Evolutionary conservation across 306 rosid species (phyloP).

Genomic region (Amphicarpaea edgeworthii): DNA sequence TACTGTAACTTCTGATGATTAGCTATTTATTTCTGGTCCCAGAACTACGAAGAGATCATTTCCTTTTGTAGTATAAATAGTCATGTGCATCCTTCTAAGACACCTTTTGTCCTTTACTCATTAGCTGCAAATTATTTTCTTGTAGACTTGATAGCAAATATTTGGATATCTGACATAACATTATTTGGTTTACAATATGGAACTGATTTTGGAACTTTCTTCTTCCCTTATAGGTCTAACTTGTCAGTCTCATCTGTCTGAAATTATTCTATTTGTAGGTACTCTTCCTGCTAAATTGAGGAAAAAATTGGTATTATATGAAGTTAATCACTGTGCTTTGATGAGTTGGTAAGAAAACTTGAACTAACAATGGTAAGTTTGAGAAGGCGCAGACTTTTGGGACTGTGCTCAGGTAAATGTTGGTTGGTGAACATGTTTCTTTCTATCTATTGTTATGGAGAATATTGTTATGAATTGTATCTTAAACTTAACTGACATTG

Average conservation of each 20-base stretch:
- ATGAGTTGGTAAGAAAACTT: constrained; percentile 46
- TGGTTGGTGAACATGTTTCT: constrained; percentile 15
- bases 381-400: constrained; percentile 95
- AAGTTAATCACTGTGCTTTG: constrained; percentile 39
- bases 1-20: constrained; percentile 38
- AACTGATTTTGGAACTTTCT: constrained; percentile 30
- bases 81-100: constrained; percentile 23
- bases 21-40: constrained; percentile 24
- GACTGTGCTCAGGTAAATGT: constrained; percentile 79
- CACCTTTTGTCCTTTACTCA: constrained; percentile 33
- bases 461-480: constrained; percentile 4
- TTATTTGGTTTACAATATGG: constrained; percentile 17
- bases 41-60: constrained; percentile 32
- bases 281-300: constrained; percentile 32
- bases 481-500: constrained; percentile 7
- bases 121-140: constrained; percentile 33
- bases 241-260: background rate
- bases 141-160: constrained; percentile 9
- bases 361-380: constrained; percentile 83
- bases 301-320: constrained; percentile 38
- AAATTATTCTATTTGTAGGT: constrained; percentile 39
- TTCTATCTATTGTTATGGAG: background rate
- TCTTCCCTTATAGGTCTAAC: constrained; percentile 25
- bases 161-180: constrained; percentile 21
- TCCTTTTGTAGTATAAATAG: constrained; percentile 24